Conservation (phyloP, 345 rosid species). For the Populus pruinosa region DNA sequence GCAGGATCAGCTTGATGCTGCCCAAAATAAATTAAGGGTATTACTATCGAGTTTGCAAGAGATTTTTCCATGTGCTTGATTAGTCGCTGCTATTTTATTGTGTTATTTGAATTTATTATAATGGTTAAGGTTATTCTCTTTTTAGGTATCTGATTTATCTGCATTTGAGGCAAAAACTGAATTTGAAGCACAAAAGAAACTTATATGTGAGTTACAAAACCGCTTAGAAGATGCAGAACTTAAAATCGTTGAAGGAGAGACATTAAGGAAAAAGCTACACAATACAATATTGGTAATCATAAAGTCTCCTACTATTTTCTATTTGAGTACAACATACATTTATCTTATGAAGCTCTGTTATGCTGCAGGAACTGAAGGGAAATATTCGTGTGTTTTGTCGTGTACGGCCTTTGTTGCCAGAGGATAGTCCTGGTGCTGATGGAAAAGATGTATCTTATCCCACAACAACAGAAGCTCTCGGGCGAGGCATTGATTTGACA, state of each 20-base stretch:
- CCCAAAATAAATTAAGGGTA: constrained; percentile 71
- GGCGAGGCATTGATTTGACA: constrained; percentile 66
- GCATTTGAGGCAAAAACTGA: constrained; percentile 70
- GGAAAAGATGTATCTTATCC: constrained; percentile 64
- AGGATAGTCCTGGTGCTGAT: constrained; percentile 54
- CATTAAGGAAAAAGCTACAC: constrained; percentile 83
- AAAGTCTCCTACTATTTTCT: not conserved
- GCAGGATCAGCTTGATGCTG: constrained; percentile 59
- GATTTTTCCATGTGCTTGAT: not conserved
- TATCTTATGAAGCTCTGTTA: constrained; percentile 14
- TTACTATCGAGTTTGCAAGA: constrained; percentile 9
- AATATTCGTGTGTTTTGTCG: constrained; percentile 98
- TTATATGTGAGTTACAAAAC: constrained; percentile 57
- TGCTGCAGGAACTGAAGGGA: constrained; percentile 84
- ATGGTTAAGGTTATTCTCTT: constrained; percentile 9
- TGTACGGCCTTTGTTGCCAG: constrained; percentile 81
- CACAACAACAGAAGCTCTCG: constrained; percentile 64
- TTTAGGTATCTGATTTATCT: constrained; percentile 70
- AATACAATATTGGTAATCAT: constrained; percentile 82
- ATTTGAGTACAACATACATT: not conserved
- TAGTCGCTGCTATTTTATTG: not conserved
- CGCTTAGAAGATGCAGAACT: constrained; percentile 78
- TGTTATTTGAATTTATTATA: constrained; percentile 3
- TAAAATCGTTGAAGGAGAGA: constrained; percentile 91
- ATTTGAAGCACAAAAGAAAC: constrained; percentile 67